Base-by-base conservation (phyloP, 108 stramenopile species). In the Stephanodiscus minutulus region DNA sequence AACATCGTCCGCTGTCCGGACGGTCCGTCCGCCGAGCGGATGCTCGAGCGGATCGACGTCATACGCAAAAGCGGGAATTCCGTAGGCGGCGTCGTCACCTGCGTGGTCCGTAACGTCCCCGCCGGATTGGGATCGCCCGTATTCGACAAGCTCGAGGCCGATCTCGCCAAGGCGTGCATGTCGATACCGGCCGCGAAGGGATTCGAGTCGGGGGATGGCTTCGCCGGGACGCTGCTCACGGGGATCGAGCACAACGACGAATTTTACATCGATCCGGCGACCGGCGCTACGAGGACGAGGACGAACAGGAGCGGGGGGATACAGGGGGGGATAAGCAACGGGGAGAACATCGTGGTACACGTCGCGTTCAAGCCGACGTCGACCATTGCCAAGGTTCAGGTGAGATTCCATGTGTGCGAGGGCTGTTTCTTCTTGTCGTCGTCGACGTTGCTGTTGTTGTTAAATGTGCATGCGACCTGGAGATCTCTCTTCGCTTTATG, bases 141-240 rank as follows among this genome's bases (percentile, higher is more conserved):
- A 21, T 99, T 99, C 80, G 99, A 99, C 85, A 99, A 99, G 81
- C 85, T 98, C 27, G 99, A 99, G 72, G 99, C 99, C 18, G 96
- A 97, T 60, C 83, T 99, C 49, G 99, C 99, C 66, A 98, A 99
- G 91, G 99, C 97, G 21, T 97, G 97, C 83, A 91, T 99, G 97
- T 97, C 96, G 25, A 94, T 99, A 70, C 99, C 99, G 48, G 99
- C 98, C 29, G 95, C 97, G 60, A 99, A 99, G 83, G 99, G 99
- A 41, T 99, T 99, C 74, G 99, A 99, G 81, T 94, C 96, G 20
- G 99, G 99, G 24, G 88, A 90, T 77, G 99, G 99, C 18, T 99
- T 99, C 77, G 88, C 65, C 7, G 99, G 99, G 33, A 98, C 98
- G 3, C 70, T 95, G 21, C 75, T 98, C 68, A 93, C 90, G 7